Percentiles rank a stretch among this genome's conserved stretches.
Conservation (phyloP, 2,329 filamentous ascomycete species). For the Pseudocercospora fuligena region DNA sequence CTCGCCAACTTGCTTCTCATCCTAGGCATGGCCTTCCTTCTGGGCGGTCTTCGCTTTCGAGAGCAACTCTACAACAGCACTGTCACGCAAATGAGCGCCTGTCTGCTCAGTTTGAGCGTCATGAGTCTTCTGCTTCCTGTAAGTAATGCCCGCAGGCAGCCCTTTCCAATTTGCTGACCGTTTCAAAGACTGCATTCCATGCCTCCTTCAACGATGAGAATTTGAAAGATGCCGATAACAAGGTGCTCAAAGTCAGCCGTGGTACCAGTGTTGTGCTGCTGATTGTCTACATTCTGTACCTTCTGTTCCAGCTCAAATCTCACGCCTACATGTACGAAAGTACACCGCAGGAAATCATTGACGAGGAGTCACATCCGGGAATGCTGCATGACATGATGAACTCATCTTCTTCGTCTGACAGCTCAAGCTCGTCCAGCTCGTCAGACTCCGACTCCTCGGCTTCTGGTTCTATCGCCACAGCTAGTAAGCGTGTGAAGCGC, state of each 20-base stretch:
- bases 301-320: conserved; percentile 89
- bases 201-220: conserved; percentile 69
- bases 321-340: conserved; percentile 92
- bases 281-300: conserved; percentile 80
- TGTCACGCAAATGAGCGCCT: conserved; percentile 95
- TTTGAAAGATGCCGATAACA: conserved; percentile 62
- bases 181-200: conserved; percentile 80
- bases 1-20: conserved; percentile 87
- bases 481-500: conserved; percentile 72
- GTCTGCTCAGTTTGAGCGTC: conserved; percentile 85
- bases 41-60: conserved; percentile 82
- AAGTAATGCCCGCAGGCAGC: conserved; percentile 36
- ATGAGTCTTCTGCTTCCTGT: conserved; percentile 85
- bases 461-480: conserved; percentile 63
- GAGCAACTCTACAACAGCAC: conserved; percentile 97
- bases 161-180: conserved; percentile 16
- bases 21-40: conserved; percentile 86
- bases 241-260: conserved; percentile 83
- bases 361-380: conserved; percentile 86
- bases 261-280: conserved; percentile 87
- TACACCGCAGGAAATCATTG: conserved; percentile 88
- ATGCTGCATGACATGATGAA: conserved; percentile 82
- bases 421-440: conserved; percentile 49
- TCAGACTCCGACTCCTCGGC: conserved; percentile 70
- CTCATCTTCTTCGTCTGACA: conserved; percentile 60